A percentile compares a stretch with the other conserved stretches of the same genome.
Conservation (phyloP, 1,284 basidiomycete species). For the Fomitiporia mediterranea region DNA sequence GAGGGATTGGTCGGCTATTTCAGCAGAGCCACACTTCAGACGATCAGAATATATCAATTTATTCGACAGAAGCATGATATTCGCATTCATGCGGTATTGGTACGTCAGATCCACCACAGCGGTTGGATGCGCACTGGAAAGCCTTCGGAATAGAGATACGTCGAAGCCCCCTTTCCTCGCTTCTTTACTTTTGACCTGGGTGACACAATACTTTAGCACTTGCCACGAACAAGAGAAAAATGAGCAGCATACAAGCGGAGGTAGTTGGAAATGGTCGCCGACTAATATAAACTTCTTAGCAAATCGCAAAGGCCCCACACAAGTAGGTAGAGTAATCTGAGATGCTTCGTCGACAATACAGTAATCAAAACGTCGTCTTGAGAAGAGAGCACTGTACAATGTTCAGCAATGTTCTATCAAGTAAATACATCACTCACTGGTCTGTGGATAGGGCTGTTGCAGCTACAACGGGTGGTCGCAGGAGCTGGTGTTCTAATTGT, state of each 20-base stretch:
- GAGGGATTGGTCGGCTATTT: conserved; percentile 61
- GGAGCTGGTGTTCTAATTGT: conserved; percentile 74
- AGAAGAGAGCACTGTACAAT: conserved; percentile 72
- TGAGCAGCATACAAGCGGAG: conserved; percentile 67
- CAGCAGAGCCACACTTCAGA: conserved; percentile 73
- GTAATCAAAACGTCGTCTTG: conserved; percentile 85
- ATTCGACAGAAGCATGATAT: conserved; percentile 95
- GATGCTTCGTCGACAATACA: conserved; percentile 99
- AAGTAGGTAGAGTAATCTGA: conserved; percentile 95
- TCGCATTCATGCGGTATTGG: conserved; percentile 96
- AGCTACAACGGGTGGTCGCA: conserved; percentile 89
- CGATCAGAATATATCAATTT: conserved; percentile 80
- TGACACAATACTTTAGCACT: neutral
- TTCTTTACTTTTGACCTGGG: conserved; percentile 71
- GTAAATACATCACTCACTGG: conserved; percentile 56
- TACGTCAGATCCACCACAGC: conserved; percentile 79
- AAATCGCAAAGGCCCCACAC: conserved; percentile 87
- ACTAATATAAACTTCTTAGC: conserved; percentile 92
- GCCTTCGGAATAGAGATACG: conserved; percentile 82
- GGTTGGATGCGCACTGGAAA: conserved; percentile 82
- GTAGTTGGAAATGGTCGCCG: conserved; percentile 95
- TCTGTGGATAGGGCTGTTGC: conserved; percentile 93
- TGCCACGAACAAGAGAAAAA: neutral
- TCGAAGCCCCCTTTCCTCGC: conserved; percentile 87
- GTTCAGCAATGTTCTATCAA: neutral